Conservation (phyloP, 1,139 yeast species). For the Candida sojae region DNA sequence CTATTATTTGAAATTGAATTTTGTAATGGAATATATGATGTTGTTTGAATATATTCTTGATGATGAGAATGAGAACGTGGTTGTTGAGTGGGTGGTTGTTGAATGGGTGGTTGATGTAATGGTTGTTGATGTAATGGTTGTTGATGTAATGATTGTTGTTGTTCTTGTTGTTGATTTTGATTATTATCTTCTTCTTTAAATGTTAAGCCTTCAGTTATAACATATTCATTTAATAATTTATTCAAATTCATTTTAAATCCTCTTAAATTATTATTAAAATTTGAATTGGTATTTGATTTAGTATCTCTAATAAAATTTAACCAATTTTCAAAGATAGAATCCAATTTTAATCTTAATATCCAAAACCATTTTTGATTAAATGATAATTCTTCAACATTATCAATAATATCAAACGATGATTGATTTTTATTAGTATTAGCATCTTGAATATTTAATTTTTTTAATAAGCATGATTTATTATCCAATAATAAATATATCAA, state of each 20-base stretch:
- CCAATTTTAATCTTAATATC: slow-evolving; percentile 25
- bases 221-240: slow-evolving; percentile 19
- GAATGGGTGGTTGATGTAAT: neutral
- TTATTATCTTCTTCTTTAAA: slow-evolving; percentile 11
- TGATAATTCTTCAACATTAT: slow-evolving; percentile 19
- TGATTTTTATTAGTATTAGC: neutral
- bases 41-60: slow-evolving; percentile 3
- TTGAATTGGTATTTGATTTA: slow-evolving; percentile 2
- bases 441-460: slow-evolving; percentile 6
- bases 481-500: slow-evolving; percentile 25
- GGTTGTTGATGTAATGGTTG: neutral
- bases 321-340: slow-evolving; percentile 30
- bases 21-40: slow-evolving; percentile 1
- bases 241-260: slow-evolving; percentile 18
- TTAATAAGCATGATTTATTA: slow-evolving; percentile 13
- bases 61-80: neutral
- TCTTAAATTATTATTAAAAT: slow-evolving; percentile 15
- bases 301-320: slow-evolving; percentile 18
- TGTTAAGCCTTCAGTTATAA: slow-evolving; percentile 11
- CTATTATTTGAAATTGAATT: slow-evolving; percentile 2
- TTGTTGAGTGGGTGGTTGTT: neutral
- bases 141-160: slow-evolving; percentile 1
- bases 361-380: slow-evolving; percentile 30
- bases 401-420: neutral
- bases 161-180: neutral